Conservation (phyloP, 495 filamentous ascomycete genomes). For the Penicillium waksmanii region DNA sequence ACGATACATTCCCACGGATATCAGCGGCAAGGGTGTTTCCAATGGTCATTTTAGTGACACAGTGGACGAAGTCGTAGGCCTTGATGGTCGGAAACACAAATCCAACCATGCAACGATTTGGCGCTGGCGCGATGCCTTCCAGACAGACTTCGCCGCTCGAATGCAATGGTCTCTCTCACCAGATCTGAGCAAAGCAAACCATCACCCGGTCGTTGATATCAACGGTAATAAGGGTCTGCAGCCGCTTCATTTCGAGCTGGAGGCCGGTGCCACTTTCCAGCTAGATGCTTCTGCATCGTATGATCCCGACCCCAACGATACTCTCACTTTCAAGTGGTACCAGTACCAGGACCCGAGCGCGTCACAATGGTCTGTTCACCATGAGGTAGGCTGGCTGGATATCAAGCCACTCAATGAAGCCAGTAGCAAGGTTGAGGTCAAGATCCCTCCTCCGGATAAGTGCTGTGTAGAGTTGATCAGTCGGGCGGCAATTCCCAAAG, state of each 20-base stretch:
- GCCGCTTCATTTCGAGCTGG: slow-evolving; percentile 37
- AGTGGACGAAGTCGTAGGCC: slow-evolving; percentile 43
- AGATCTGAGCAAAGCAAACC: slow-evolving; percentile 36
- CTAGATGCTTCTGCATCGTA: slow-evolving; percentile 47
- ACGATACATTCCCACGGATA: slow-evolving; percentile 33
- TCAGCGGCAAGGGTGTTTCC: slow-evolving; percentile 7
- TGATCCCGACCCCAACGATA: slow-evolving; percentile 43
- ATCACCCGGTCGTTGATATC: slow-evolving; percentile 46
- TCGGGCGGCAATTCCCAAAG: slow-evolving; percentile 28
- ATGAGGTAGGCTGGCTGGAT: slow-evolving; percentile 40
- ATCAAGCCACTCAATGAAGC: slow-evolving; percentile 31
- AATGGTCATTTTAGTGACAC: slow-evolving; percentile 46
- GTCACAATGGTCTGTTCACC: slow-evolving; percentile 42
- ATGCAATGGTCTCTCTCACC: slow-evolving; percentile 50
- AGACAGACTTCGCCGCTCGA: slow-evolving; percentile 54
- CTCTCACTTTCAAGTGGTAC: slow-evolving; percentile 49
- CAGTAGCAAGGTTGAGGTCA: slow-evolving; percentile 34
- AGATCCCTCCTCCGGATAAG: slow-evolving; percentile 36
- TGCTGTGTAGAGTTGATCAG: slow-evolving; percentile 37
- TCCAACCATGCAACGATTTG: slow-evolving; percentile 54
- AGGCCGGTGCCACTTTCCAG: slow-evolving; percentile 37
- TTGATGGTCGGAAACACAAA: slow-evolving; percentile 37
- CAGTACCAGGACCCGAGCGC: slow-evolving; percentile 50
- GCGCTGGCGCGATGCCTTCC: slow-evolving; percentile 52
- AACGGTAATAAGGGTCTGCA: slow-evolving; percentile 37